Base-by-base conservation (phyloP, 1,284 basidiomycete species). In the Boletus semigastroideus region DNA sequence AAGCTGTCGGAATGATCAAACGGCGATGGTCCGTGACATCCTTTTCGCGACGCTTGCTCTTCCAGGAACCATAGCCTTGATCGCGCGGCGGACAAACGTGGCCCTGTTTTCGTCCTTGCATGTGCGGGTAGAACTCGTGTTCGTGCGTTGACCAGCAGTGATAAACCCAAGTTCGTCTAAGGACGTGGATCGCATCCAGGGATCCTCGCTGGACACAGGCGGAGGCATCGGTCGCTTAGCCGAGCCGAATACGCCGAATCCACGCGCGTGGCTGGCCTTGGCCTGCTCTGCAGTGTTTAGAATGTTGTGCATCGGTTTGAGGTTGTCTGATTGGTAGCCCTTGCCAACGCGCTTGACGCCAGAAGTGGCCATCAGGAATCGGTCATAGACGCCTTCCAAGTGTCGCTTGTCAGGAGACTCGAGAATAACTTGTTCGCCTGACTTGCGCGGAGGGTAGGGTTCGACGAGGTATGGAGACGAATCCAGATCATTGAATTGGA, bases 331-430 rank as follows among this genome's bases (percentile, higher is more conserved):
- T 66, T 90, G 84, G 59, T 90, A 90, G 12, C 87, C 87, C 59
- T 80, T 84, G 3, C 87, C 87, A 11, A 84, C 71, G 17, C 87
- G 84, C 62, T 84, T 88, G 37, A 90, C 85, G 28, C 84, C 84
- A 5, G 83, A 80, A 0, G 86, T 86, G 9, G 86, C 83, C 84
- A 88, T 87, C 28, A 90, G 74, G 73, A 90, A 85, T 37, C 84
- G 79, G 59, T 90, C 87, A 56, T 90, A 90, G 12, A 86, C 83
- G 46, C 79, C 79, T 69, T 90, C 87, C 22, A 86, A 60, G 39
- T 76, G 78, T 31, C 77, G 80, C 52, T 74, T 78, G 48, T 75
- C 77, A 0, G 84, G 83, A 1, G 83, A 78, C 53, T 83, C 78
- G 3, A 79, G 72, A 11, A 72, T 54, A 16, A 69, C 61, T 33